These are phyloP conservation scores for Thelonectria rubi DNA, from an alignment of 2,329 filamentous ascomycete species.

Conservation along the genomic window DNA sequence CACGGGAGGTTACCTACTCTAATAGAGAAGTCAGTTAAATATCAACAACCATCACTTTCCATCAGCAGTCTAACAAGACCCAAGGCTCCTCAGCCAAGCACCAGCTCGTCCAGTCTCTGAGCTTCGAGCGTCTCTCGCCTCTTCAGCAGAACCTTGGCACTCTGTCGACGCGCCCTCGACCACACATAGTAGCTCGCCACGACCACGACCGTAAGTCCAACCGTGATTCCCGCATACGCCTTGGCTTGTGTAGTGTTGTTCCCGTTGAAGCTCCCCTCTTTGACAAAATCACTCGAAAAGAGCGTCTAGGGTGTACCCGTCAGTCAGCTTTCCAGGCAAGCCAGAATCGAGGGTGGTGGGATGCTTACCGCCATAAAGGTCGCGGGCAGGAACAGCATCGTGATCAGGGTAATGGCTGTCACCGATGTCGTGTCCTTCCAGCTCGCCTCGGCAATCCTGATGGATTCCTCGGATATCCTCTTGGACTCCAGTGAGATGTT, in stretches of 20 bases:
- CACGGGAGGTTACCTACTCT: too few species aligned
- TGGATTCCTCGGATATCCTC: neutral
- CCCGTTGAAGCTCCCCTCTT: neutral
- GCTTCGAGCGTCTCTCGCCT: neutral
- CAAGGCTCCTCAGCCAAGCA: too few species aligned
- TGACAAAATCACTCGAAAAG: neutral
- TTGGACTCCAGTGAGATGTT: neutral
- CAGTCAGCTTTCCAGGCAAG: too few species aligned
- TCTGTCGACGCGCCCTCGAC: neutral
- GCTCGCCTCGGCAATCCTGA: neutral
- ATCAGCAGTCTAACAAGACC: too few species aligned
- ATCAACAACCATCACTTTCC: too few species aligned
- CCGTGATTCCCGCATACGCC: neutral
- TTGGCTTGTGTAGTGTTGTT: neutral
- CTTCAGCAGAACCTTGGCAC: neutral
- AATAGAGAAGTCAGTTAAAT: too few species aligned
- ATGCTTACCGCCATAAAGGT: slow-evolving; percentile 1
- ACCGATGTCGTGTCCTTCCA: neutral
- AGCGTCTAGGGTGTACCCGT: neutral
- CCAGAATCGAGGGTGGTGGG: too few species aligned
- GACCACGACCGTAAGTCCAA: neutral
- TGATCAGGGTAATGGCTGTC: neutral
- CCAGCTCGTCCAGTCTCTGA: neutral
- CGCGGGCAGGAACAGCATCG: neutral
- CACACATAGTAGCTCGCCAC: neutral